phyloP scores from a whole-genome alignment of 371 early-diverging fungal species.

The Mortierella polycephala region DNA sequence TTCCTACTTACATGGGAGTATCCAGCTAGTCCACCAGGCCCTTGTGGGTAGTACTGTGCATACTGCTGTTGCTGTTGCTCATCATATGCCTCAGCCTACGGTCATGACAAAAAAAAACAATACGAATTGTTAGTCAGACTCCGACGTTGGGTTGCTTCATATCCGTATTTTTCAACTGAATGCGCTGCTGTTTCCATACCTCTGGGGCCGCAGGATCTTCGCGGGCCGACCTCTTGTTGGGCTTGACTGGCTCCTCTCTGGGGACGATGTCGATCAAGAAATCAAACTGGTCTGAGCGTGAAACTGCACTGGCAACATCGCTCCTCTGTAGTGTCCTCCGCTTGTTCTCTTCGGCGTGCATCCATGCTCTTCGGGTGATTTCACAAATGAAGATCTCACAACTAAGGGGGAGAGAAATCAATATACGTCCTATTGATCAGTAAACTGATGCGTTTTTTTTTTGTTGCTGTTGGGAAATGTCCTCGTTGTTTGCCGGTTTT shows the following conservation, averaged over 20 bases:
- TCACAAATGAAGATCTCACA: constrained; percentile 94
- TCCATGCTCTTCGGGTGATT: constrained; percentile 92
- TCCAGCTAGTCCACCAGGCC: constrained; percentile 26
- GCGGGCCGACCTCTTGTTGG: constrained; percentile 25
- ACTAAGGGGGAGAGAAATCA: constrained; percentile 27
- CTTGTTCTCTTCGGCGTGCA: constrained; percentile 92
- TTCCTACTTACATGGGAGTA: constrained; percentile 23
- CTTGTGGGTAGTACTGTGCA: constrained; percentile 34
- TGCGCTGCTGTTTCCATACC: neutral
- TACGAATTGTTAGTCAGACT: too few relatives aligned
- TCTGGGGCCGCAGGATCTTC: constrained; percentile 33
- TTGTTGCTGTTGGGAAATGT: neutral
- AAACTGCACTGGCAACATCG: constrained; percentile 85
- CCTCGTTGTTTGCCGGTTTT: neutral
- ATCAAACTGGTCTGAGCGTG: constrained; percentile 88
- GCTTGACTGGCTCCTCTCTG: constrained; percentile 63
- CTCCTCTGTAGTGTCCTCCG: constrained; percentile 89
- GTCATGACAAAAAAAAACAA: neutral
- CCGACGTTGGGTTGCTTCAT: too few relatives aligned
- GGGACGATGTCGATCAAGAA: constrained; percentile 94
- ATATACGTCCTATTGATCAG: neutral
- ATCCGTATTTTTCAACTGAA: neutral
- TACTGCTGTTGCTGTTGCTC: constrained; percentile 31
- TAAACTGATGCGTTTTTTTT: neutral
- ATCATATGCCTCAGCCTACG: constrained; percentile 19